Evolutionary conservation across 2,329 filamentous ascomycete genomes (phyloP).

Genomic region (Aspergillus sp.): DNA sequence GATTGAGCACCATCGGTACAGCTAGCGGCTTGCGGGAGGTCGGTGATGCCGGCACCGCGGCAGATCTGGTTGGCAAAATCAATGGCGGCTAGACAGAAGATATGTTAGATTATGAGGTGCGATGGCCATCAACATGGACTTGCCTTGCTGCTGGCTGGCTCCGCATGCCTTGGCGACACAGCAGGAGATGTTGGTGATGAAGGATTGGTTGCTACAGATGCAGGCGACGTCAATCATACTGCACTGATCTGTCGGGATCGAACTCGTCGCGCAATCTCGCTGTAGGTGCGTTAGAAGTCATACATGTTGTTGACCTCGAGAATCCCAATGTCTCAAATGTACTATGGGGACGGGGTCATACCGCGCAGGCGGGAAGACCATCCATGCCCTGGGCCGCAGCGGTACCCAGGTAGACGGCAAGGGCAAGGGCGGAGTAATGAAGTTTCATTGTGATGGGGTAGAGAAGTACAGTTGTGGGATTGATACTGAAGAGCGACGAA

Average conservation of each 20-base stretch:
- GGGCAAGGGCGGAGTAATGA: slow-evolving; percentile 49
- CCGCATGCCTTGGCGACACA: slow-evolving; percentile 49
- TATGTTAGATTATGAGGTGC: background rate
- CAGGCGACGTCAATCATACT: slow-evolving; percentile 44
- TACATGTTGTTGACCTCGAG: background rate
- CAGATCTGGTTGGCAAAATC: slow-evolving; percentile 38
- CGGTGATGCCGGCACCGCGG: slow-evolving; percentile 33
- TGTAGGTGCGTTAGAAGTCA: slow-evolving; percentile 14
- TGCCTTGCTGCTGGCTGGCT: slow-evolving; percentile 40
- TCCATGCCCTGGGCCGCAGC: slow-evolving; percentile 46
- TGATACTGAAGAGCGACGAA: background rate
- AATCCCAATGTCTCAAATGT: background rate
- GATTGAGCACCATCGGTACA: slow-evolving; percentile 19
- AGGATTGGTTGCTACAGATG: slow-evolving; percentile 47
- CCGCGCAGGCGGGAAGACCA: slow-evolving; percentile 54
- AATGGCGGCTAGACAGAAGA: slow-evolving; percentile 12
- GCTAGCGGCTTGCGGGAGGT: slow-evolving; percentile 31
- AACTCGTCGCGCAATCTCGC: slow-evolving; percentile 41
- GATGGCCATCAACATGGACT: slow-evolving; percentile 6
- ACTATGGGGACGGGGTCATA: slow-evolving; percentile 36
- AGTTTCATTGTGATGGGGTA: slow-evolving; percentile 46
- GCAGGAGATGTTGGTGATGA: slow-evolving; percentile 49
- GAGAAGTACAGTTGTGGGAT: slow-evolving; percentile 4
- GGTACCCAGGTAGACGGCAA: slow-evolving; percentile 52
- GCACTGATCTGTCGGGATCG: slow-evolving; percentile 40